Evolutionary conservation across 371 early-diverging fungal genomes (phyloP), one percentile per base, ranked within the genome.

Genomic region (Syncephalastrum sp.): DNA sequence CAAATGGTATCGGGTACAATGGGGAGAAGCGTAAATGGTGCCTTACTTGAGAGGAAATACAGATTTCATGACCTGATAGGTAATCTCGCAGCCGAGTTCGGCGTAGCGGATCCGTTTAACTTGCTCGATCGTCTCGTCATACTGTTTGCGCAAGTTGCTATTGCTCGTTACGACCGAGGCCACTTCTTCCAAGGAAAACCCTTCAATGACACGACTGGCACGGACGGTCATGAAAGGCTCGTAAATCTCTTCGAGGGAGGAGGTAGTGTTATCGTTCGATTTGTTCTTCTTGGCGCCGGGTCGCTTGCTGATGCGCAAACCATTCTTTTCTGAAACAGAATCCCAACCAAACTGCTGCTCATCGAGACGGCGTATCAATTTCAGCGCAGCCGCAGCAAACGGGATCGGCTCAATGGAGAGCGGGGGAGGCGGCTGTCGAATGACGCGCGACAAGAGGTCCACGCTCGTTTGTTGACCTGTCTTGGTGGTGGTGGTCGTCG

Each of bases 21-120:
- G 17, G 10, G 43, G 43, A 4, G 24, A 21, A 21, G 21, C 21
- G 7, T 46, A 1, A 10, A 19, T n/a, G 5, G 54, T 7, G 56
- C 75, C 75, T 56, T 75, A 82, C 76, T 81, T 82, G 61, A 84
- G 75, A 1, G 79, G 82, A 45, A 84, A 82, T 25, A 74, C 67
- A 17, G 79, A 68, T 47, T 81, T 84, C 41, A 84, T 56, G 8
- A 70, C 61, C 49, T 78, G 74, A 1, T 72, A 75, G 12, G 74
- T 63, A 1, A 75, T 56, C 7, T 72, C 68, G 48, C 80, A 81
- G 6, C 82, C 82, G 8, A 68, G 63, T 1, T 67, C 67, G 19
- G 68, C 56, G 4, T 68, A 68, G 3, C 67, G 54, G 5, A 81
- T 25, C 42, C 69, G 50, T 50, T 81, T 75, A 2, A 62, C 68